Percentiles rank a stretch among this genome's conserved stretches.
phyloP scores from a whole-genome alignment of 2,329 filamentous ascomycete species.

The Trichoderma polysporum region DNA sequence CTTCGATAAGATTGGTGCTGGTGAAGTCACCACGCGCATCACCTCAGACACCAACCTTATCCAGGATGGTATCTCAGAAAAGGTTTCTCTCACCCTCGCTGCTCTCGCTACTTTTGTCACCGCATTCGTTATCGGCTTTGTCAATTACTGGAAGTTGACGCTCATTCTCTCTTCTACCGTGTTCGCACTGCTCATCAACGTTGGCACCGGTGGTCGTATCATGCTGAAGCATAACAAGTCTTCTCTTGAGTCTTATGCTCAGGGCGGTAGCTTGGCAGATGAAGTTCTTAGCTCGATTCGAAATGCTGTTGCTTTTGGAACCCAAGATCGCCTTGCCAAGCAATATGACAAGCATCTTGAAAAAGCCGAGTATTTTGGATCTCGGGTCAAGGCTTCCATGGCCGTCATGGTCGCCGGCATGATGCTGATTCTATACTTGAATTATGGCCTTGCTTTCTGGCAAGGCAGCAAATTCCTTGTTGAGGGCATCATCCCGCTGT shows the following conservation, averaged over 20 bases:
- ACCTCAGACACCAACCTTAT: slow-evolving; percentile 92
- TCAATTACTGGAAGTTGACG: slow-evolving; percentile 91
- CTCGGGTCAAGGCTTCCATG: slow-evolving; percentile 70
- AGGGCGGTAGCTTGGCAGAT: slow-evolving; percentile 84
- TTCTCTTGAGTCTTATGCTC: slow-evolving; percentile 75
- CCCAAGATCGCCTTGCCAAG: slow-evolving; percentile 82
- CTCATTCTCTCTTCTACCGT: slow-evolving; percentile 83
- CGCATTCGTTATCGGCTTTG: slow-evolving; percentile 86
- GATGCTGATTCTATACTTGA: slow-evolving; percentile 82
- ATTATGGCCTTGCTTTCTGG: slow-evolving; percentile 88
- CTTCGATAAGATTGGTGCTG: slow-evolving; percentile 89
- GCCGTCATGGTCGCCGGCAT: slow-evolving; percentile 79
- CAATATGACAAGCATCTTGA: slow-evolving; percentile 78
- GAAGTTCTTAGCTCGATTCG: slow-evolving; percentile 93
- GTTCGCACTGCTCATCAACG: slow-evolving; percentile 73
- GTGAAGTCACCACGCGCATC: slow-evolving; percentile 91
- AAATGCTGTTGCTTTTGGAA: slow-evolving; percentile 89
- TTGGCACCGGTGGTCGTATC: slow-evolving; percentile 70
- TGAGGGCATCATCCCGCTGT: slow-evolving; percentile 62
- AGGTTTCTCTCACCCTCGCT: slow-evolving; percentile 74
- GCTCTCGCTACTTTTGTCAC: slow-evolving; percentile 81
- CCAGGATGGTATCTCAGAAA: slow-evolving; percentile 91
- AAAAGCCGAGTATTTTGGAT: slow-evolving; percentile 72
- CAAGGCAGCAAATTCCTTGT: slow-evolving; percentile 76
- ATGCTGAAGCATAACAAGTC: slow-evolving; percentile 81